Conservation (phyloP, 805 yeast genomes). For the Pichia gijzeniarum region DNA sequence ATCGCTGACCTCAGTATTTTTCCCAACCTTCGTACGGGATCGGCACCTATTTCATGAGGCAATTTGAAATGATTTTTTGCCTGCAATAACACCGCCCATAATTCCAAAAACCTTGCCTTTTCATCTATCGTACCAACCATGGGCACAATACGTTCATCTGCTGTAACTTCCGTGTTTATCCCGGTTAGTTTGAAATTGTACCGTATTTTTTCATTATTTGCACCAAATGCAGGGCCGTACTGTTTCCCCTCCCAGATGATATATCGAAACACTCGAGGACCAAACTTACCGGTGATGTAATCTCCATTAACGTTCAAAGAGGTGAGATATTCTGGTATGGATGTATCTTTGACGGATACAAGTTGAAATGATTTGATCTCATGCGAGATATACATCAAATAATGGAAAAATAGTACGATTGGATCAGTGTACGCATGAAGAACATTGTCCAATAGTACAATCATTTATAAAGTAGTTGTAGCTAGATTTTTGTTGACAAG, state of each 20-base stretch:
- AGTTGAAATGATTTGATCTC: constrained; percentile 4
- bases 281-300: constrained; percentile 23
- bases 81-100: constrained; percentile 16
- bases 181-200: background rate
- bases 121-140: background rate
- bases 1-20: constrained; percentile 14
- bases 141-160: background rate
- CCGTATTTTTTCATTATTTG: constrained; percentile 11
- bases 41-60: constrained; percentile 20
- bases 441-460: constrained; percentile 12
- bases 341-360: constrained; percentile 6
- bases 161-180: too few species aligned
- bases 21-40: constrained; percentile 19
- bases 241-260: constrained; percentile 12
- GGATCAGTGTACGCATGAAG: constrained; percentile 13
- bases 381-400: constrained; percentile 11
- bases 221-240: constrained; percentile 20
- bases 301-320: constrained; percentile 16
- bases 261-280: constrained; percentile 17
- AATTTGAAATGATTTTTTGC: constrained; percentile 21
- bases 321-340: constrained; percentile 16
- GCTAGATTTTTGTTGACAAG: too few species aligned
- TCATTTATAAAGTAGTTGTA: constrained; percentile 3
- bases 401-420: constrained; percentile 9
- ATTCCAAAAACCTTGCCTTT: background rate